Conservation (phyloP, 1,139 yeast genomes). For the Zygotorulaspora mrakii region DNA sequence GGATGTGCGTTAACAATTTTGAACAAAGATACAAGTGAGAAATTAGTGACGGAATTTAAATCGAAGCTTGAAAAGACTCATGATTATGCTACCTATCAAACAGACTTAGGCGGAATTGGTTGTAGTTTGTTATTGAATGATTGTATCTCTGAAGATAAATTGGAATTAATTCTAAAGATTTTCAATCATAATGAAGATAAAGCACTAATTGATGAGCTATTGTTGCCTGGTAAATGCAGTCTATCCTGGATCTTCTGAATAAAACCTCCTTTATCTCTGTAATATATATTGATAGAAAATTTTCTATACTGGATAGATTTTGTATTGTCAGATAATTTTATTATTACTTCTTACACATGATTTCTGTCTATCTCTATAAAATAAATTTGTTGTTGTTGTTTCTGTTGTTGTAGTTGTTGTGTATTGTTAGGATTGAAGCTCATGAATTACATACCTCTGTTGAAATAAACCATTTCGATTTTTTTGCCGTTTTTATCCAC, state of each 20-base stretch:
- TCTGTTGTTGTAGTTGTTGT: no score
- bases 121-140: slow-evolving; percentile 50
- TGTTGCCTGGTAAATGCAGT: slow-evolving; percentile 20
- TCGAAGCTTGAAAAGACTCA: slow-evolving; percentile 39
- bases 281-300: slow-evolving; percentile 2
- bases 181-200: slow-evolving; percentile 18
- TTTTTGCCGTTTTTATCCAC: slow-evolving; percentile 61
- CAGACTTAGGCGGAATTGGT: slow-evolving; percentile 87
- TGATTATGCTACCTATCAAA: slow-evolving; percentile 76
- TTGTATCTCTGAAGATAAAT: slow-evolving; percentile 5
- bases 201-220: slow-evolving; percentile 15
- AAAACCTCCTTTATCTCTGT: background rate
- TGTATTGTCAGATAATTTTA: no score
- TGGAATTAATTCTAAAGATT: slow-evolving; percentile 18
- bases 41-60: slow-evolving; percentile 38
- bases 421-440: no score
- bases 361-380: background rate
- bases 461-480: slow-evolving; percentile 67
- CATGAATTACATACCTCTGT: slow-evolving; percentile 76
- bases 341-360: background rate
- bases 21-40: slow-evolving; percentile 46
- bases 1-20: slow-evolving; percentile 94
- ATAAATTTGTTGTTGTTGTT: no score
- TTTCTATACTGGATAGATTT: background rate
- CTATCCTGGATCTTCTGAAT: slow-evolving; percentile 20